phyloP scores from a whole-genome alignment of 1,284 basidiomycete genomes.

The Fistulinella staudtii region DNA sequence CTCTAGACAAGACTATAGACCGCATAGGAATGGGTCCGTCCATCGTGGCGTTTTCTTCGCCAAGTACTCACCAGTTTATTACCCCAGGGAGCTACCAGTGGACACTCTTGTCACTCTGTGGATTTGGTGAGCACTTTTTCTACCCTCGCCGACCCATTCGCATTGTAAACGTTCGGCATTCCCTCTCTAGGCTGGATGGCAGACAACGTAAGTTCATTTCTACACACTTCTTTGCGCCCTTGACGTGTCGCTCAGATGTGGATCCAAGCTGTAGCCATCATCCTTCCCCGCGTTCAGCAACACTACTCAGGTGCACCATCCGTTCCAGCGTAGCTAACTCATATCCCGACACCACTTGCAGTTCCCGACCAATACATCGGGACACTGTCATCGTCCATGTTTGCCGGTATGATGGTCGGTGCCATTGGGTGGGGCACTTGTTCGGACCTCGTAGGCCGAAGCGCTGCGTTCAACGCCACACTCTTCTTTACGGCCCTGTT shows the following conservation, averaged over 20 bases:
- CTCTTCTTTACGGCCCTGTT: conserved; percentile 89
- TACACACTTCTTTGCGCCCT: conserved; percentile 16
- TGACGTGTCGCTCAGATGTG: conserved; percentile 66
- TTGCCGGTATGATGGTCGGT: conserved; percentile 95
- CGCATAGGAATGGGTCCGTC: conserved; percentile 82
- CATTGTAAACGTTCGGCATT: background rate
- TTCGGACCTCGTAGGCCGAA: conserved; percentile 82
- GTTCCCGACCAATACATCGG: conserved; percentile 77
- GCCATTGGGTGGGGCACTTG: conserved; percentile 89
- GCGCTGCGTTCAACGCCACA: conserved; percentile 88
- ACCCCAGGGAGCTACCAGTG: conserved; percentile 73
- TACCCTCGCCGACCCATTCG: background rate
- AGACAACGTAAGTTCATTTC: conserved; percentile 62
- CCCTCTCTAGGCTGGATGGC: conserved; percentile 73
- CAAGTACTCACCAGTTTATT: background rate
- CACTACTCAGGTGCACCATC: conserved; percentile 66
- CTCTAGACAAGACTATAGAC: conserved; percentile 83
- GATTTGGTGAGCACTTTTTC: conserved; percentile 63
- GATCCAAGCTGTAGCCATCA: conserved; percentile 86
- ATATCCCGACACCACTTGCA: conserved; percentile 29
- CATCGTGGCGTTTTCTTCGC: background rate
- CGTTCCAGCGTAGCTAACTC: conserved; percentile 7
- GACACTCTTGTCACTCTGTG: conserved; percentile 77
- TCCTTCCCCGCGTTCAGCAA: conserved; percentile 87
- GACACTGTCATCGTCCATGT: conserved; percentile 73